phyloP scores from a whole-genome alignment of 2,329 filamentous ascomycete species.

The Scortechinia acanthostroma region DNA sequence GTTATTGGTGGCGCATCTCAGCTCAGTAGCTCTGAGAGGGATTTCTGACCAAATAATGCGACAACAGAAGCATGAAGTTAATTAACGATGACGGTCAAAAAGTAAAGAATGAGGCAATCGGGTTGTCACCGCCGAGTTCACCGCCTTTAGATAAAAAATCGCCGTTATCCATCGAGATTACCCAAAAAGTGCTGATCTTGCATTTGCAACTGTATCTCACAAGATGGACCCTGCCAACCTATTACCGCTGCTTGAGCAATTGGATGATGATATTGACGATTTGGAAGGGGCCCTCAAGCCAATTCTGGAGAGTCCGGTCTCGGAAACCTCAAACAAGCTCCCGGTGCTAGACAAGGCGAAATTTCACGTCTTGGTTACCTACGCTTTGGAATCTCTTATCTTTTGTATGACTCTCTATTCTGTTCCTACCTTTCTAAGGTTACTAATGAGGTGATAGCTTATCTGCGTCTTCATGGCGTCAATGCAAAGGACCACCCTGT shows the following conservation, averaged over 20 bases:
- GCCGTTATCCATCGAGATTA: no score
- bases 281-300: not conserved
- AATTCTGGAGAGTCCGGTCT: not conserved
- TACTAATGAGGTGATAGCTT: conserved; percentile 1
- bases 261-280: conserved; percentile 2
- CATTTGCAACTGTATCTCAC: no score
- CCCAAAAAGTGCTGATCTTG: no score
- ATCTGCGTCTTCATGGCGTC: not conserved
- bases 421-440: no score
- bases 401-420: not conserved
- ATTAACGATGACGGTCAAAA: no score
- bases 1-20: no score
- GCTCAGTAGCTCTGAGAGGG: no score
- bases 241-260: not conserved
- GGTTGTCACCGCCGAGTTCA: not conserved
- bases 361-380: not conserved
- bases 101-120: no score
- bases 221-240: not conserved
- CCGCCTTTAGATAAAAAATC: conserved; percentile 1
- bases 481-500: not conserved
- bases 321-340: not conserved
- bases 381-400: not conserved
- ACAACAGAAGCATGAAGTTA: no score
- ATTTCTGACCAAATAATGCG: no score
- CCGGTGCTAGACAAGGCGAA: not conserved